phyloP scores from a whole-genome alignment of 768 basidiomycete species.

The Sporobolomyces roseus region DNA sequence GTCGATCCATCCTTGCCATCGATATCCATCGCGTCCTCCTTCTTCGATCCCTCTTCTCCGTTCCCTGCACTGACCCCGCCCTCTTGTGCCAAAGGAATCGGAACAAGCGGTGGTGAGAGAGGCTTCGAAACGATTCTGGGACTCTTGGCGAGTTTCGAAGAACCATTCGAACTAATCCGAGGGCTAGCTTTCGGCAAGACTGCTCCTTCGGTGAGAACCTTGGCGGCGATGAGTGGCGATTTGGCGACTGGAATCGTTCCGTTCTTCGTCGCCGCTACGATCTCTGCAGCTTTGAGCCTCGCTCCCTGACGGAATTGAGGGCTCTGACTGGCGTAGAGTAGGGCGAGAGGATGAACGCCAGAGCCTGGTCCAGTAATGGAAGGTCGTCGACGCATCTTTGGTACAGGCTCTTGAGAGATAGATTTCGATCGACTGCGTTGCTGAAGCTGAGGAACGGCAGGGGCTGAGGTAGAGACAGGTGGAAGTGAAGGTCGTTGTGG shows the following conservation, averaged over 20 bases:
- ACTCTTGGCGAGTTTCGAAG: too few relatives aligned
- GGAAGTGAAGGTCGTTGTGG: not conserved
- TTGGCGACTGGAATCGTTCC: conserved; percentile 11
- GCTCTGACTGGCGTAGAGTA: conserved; percentile 9
- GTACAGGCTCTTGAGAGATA: not conserved
- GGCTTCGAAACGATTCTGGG: not conserved
- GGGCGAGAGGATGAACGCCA: conserved; percentile 6
- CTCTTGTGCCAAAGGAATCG: not conserved
- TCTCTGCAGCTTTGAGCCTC: not conserved
- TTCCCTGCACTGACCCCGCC: not conserved
- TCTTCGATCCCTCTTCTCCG: not conserved
- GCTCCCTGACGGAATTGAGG: conserved; percentile 12
- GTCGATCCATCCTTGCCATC: too few relatives aligned
- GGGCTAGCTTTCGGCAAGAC: conserved; percentile 2
- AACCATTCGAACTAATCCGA: not conserved
- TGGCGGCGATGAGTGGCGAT: conserved; percentile 8
- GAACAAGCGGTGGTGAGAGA: conserved; percentile 9
- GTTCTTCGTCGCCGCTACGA: conserved; percentile 10
- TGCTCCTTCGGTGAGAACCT: conserved; percentile 3
- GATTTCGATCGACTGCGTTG: conserved; percentile 9
- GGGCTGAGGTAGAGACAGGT: not conserved
- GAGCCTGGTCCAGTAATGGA: not conserved
- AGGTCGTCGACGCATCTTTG: not conserved
- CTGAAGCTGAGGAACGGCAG: conserved; percentile 1
- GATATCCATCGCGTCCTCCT: not conserved